Evolutionary conservation across 1,284 basidiomycete species (phyloP).

Genomic region (Boletus calvinii): DNA sequence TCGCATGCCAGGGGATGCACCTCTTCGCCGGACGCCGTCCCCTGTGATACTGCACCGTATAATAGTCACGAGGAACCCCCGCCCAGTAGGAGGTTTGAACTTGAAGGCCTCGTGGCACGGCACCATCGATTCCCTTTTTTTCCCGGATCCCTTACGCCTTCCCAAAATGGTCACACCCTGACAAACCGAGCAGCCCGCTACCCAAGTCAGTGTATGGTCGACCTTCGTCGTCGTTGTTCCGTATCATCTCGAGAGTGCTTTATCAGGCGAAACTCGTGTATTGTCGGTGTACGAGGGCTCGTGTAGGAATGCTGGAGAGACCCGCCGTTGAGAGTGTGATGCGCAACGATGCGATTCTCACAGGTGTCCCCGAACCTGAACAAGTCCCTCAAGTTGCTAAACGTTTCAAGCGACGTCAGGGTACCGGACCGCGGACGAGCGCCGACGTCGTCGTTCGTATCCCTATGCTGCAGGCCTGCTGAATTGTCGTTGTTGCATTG

Average conservation of each 20-base stretch:
- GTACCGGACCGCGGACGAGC: not conserved
- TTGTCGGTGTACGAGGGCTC: not conserved
- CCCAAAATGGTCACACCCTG: not conserved
- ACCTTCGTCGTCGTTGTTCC: not conserved
- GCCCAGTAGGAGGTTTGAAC: not conserved
- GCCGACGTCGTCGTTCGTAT: not conserved
- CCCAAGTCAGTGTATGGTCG: not conserved
- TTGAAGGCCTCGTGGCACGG: slow-evolving; percentile 9
- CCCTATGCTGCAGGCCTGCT: not conserved
- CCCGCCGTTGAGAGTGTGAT: not conserved
- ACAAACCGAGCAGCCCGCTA: not conserved
- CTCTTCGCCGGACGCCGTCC: not conserved
- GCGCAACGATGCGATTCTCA: not conserved
- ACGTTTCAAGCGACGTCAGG: slow-evolving; percentile 4
- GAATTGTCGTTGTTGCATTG: not conserved
- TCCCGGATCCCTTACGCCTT: not conserved
- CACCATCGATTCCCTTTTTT: not conserved
- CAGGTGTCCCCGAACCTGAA: slow-evolving; percentile 8
- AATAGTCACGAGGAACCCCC: not conserved
- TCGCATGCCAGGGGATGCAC: slow-evolving; percentile 2
- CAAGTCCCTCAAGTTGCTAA: too few relatives aligned
- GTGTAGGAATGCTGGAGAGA: not conserved
- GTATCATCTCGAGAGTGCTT: not conserved
- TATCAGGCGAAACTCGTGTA: not conserved
- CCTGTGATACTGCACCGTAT: not conserved